Evolutionary conservation across 2,329 filamentous ascomycete species (phyloP).

Genomic region (Aureobasidium zeae): DNA sequence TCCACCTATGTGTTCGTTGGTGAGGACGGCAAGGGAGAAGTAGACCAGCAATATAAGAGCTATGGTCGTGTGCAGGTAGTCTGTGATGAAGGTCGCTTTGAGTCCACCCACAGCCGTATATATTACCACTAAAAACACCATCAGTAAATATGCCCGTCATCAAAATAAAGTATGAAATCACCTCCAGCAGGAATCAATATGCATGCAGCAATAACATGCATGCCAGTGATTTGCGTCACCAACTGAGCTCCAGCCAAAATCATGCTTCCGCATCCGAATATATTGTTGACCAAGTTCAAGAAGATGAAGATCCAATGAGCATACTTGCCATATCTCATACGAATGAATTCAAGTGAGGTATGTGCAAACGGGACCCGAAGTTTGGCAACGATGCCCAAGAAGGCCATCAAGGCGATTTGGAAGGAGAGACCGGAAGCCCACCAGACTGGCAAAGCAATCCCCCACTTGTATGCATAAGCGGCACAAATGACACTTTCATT

Average conservation of each 20-base stretch:
- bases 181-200: conserved; percentile 40
- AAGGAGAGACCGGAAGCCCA: conserved; percentile 35
- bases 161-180: conserved; percentile 19
- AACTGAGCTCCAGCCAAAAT: conserved; percentile 24
- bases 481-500: conserved; percentile 35
- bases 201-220: conserved; percentile 40
- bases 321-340: conserved; percentile 27
- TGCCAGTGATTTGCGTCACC: conserved; percentile 34
- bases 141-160: not conserved
- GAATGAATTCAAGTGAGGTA: conserved; percentile 43
- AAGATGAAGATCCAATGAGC: conserved; percentile 24
- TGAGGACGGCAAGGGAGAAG: conserved; percentile 39
- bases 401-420: conserved; percentile 43
- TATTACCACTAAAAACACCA: conserved; percentile 31
- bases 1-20: conserved; percentile 35
- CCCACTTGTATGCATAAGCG: conserved; percentile 29
- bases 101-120: conserved; percentile 42
- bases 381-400: conserved; percentile 41
- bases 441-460: conserved; percentile 25
- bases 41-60: conserved; percentile 40
- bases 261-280: conserved; percentile 32
- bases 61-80: conserved; percentile 41
- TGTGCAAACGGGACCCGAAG: conserved; percentile 43
- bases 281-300: conserved; percentile 27
- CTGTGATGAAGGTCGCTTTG: conserved; percentile 43